These are phyloP conservation scores for Penicillium chermesinum DNA, from an alignment of 495 filamentous ascomycete species.

Conservation along the genomic window DNA sequence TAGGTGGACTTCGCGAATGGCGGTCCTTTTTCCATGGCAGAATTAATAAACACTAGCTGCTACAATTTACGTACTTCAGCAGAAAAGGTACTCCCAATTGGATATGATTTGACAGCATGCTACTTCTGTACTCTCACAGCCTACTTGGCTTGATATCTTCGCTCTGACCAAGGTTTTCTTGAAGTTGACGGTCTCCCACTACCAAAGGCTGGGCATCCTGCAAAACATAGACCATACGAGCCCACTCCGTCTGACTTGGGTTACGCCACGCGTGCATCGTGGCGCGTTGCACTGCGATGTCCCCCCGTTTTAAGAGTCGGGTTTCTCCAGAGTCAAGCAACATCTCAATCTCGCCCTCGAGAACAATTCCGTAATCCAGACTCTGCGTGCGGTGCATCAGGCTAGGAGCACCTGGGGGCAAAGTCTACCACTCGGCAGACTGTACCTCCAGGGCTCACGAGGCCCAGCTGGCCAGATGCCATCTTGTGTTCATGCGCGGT, in stretches of 20 bases:
- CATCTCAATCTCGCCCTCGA: slow-evolving; percentile 75
- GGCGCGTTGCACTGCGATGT: slow-evolving; percentile 64
- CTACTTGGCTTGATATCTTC: neutral
- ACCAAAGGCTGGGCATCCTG: slow-evolving; percentile 42
- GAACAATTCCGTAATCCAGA: slow-evolving; percentile 69
- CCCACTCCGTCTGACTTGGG: slow-evolving; percentile 41
- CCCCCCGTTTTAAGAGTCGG: slow-evolving; percentile 60
- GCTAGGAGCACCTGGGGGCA: slow-evolving; percentile 58
- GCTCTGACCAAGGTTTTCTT: neutral
- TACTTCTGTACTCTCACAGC: neutral
- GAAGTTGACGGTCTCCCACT: slow-evolving; percentile 15
- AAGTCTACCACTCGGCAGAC: slow-evolving; percentile 56
- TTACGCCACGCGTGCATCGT: slow-evolving; percentile 44
- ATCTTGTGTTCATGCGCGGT: slow-evolving; percentile 29
- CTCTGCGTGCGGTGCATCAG: slow-evolving; percentile 66
- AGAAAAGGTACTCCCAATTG: too few species aligned
- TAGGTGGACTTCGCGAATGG: too few species aligned
- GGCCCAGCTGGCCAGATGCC: slow-evolving; percentile 34
- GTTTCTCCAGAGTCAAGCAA: slow-evolving; percentile 60
- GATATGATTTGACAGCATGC: too few species aligned
- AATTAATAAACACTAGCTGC: too few species aligned
- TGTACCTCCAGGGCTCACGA: slow-evolving; percentile 52
- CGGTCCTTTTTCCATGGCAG: too few species aligned
- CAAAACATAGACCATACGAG: slow-evolving; percentile 55
- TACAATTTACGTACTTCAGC: too few species aligned